phyloP scores from a whole-genome alignment of 2,329 filamentous ascomycete species.

The Botrytis paeoniae region DNA sequence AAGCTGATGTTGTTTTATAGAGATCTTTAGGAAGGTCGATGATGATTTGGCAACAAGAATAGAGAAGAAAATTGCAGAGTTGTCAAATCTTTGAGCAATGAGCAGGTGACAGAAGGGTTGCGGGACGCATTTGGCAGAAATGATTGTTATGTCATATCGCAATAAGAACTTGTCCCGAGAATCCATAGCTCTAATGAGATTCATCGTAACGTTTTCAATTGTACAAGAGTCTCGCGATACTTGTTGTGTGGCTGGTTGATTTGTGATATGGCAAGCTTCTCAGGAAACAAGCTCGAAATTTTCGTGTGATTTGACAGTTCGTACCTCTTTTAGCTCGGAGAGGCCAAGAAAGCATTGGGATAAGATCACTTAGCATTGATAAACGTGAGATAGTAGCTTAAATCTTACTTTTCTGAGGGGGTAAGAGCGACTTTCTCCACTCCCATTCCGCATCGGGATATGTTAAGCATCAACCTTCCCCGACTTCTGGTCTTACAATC shows the following conservation, averaged over 20 bases:
- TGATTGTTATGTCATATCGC: neutral
- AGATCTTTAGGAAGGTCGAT: neutral
- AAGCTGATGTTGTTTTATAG: neutral
- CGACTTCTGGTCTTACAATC: neutral
- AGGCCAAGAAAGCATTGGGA: neutral
- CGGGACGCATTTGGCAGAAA: neutral
- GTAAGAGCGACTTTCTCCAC: neutral
- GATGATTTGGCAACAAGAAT: neutral
- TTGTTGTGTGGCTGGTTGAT: neutral
- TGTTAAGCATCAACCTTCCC: neutral
- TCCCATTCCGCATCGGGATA: neutral
- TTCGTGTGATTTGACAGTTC: neutral
- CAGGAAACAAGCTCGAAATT: neutral
- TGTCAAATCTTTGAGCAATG: neutral
- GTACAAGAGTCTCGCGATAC: neutral
- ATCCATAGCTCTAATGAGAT: neutral
- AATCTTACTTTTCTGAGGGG: neutral
- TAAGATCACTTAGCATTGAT: neutral
- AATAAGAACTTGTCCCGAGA: neutral
- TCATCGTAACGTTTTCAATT: neutral
- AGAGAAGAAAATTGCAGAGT: neutral
- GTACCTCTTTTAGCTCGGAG: neutral
- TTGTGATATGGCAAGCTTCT: neutral
- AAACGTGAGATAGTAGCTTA: neutral
- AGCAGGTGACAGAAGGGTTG: neutral